A percentile compares a stretch with the other conserved stretches of the same genome.
These are phyloP conservation scores for Dioscorea cayenensis DNA, from an alignment of 116 monocot genomes.

Conservation along the genomic window DNA sequence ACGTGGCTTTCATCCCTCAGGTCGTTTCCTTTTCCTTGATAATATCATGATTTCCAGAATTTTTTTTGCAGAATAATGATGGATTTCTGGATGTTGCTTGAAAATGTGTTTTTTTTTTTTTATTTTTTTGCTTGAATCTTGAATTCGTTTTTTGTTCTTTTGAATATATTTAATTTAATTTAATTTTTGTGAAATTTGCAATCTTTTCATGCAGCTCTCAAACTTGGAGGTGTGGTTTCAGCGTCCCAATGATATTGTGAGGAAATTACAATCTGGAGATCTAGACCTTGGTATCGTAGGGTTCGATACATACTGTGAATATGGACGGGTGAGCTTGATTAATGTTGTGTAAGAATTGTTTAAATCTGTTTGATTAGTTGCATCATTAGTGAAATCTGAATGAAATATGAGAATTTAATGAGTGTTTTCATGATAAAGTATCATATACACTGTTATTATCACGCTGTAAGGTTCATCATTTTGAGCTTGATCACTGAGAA, in stretches of 20 bases:
- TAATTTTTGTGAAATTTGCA: neutral
- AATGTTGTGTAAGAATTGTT: too few species aligned
- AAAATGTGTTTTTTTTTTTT: neutral
- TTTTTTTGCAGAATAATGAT: neutral
- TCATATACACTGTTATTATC: too few species aligned
- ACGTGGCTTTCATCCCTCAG: constrained; percentile 88
- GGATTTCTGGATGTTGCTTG: neutral
- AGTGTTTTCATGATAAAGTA: too few species aligned
- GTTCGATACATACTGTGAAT: constrained; percentile 72
- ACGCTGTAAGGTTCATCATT: too few species aligned
- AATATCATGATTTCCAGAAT: neutral
- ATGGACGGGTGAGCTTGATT: constrained; percentile 55
- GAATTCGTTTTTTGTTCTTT: too few species aligned
- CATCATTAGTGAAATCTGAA: too few species aligned
- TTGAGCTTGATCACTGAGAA: too few species aligned
- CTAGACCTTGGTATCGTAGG: constrained; percentile 94
- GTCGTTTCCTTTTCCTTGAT: constrained; percentile 15
- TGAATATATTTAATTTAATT: neutral
- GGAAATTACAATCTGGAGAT: constrained; percentile 78
- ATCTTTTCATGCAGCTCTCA: constrained; percentile 41
- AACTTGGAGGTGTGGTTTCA: constrained; percentile 98
- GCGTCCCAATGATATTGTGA: constrained; percentile 89
- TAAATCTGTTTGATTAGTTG: too few species aligned
- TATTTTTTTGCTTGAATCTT: too few species aligned
- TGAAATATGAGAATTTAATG: too few species aligned